Evolutionary conservation across 2,329 filamentous ascomycete species (phyloP), one percentile per base, ranked within the genome.

Genomic region (Trichoderma citrinoviride): DNA sequence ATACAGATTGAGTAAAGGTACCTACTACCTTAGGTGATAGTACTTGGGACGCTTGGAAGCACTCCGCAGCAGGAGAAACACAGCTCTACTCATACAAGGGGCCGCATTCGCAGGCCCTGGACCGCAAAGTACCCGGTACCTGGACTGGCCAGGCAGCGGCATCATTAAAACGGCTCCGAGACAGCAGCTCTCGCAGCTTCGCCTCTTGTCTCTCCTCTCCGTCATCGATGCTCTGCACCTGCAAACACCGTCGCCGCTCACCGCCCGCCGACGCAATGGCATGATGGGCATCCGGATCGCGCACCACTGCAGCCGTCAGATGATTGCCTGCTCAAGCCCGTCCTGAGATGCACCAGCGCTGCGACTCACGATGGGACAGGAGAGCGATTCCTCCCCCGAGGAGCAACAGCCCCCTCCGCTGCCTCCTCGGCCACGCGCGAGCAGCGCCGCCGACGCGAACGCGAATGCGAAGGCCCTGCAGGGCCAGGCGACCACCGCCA

Each of bases 401-500:
- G 81, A 81, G 64, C 78, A 77, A 21, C 78, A 77, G 19, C 82
- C 81, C 62, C 84, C 84, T 68, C 84, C 84, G 61, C 78, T 86
- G 60, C 85, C 85, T n/a, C 82, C 85, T 29, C 80, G 83, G 64
- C 80, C 80, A 53, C 69, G 75, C 23, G 76, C 75, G 27, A 77
- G 72, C 61, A 67, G 73, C 49, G 70, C 75, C 46, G 54, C 78
- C 67, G 75, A 83, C 67, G 10, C 78, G 52, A 70, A 76, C 46
- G 55, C 78, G 67, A 74, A 83, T 67, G 10, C 78, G 52, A 70
- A 77, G 77, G 68, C 77, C 76, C 72, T 81, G 62, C 82, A 80
- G 68, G 87, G 90, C 1, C 87, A 87, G 66, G 87, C 94, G 54
- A 97, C 93, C 3, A 97, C 93, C 0, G 93, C 93, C 10, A 73